Percentiles rank a stretch among this genome's conserved stretches.
Evolutionary conservation across 129 eudicot species (phyloP).

Genomic region (Ambrosia artemisiifolia): DNA sequence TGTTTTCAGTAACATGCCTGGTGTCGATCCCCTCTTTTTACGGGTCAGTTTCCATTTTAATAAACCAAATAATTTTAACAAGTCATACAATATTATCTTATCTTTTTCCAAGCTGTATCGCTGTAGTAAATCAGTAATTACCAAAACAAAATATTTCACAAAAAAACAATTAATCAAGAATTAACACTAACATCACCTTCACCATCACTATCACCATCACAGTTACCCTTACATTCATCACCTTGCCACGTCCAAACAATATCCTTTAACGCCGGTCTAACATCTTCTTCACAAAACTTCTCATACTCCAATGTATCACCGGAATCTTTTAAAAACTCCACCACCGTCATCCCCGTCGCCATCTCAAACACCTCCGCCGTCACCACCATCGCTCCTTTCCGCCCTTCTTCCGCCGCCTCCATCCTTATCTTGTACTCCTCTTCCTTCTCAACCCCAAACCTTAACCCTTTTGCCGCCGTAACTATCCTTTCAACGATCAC

Average conservation of each 20-base stretch:
- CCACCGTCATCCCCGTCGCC: slow-evolving; percentile 43
- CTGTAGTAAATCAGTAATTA: slow-evolving; percentile 18
- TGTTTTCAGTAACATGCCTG: too few relatives aligned
- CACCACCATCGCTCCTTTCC: slow-evolving; percentile 34
- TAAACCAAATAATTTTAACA: background rate
- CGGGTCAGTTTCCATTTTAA: too few relatives aligned
- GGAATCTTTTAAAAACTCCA: slow-evolving; percentile 31
- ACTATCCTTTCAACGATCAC: slow-evolving; percentile 23
- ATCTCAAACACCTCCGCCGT: slow-evolving; percentile 41
- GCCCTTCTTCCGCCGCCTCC: slow-evolving; percentile 38
- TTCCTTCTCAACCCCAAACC: slow-evolving; percentile 29
- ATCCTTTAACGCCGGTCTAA: slow-evolving; percentile 41
- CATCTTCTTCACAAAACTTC: slow-evolving; percentile 37
- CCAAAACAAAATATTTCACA: slow-evolving; percentile 6
- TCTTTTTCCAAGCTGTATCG: too few relatives aligned
- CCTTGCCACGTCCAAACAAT: slow-evolving; percentile 47
- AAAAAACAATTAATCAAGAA: slow-evolving; percentile 9
- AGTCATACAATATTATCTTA: background rate
- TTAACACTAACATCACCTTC: background rate
- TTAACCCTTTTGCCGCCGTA: slow-evolving; percentile 14
- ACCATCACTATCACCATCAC: slow-evolving; percentile 1
- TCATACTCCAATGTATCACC: slow-evolving; percentile 38
- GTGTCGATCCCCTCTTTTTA: too few relatives aligned
- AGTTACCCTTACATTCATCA: slow-evolving; percentile 12
- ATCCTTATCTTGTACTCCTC: slow-evolving; percentile 32